A percentile compares a stretch with the other conserved stretches of the same genome.
Conservation (phyloP, 768 basidiomycete species). For the Lactarius trivialis region DNA sequence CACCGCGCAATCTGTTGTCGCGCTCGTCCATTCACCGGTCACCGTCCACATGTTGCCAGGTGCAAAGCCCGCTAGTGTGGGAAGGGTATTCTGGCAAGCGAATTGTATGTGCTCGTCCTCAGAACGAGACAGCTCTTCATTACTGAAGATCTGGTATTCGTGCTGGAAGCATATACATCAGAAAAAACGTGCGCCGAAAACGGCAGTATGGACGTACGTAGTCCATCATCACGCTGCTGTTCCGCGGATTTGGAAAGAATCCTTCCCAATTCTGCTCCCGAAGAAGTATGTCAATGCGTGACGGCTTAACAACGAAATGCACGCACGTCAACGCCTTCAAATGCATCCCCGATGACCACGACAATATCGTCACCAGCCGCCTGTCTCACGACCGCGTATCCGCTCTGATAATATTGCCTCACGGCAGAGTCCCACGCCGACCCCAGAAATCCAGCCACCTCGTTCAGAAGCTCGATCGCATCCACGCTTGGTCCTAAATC, state of each 20-base stretch:
- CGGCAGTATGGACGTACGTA: constrained; percentile 37
- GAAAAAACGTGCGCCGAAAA: background rate
- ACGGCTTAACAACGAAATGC: background rate
- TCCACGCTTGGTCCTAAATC: constrained; percentile 52
- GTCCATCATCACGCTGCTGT: constrained; percentile 60
- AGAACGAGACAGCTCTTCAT: constrained; percentile 46
- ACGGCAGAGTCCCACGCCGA: constrained; percentile 38
- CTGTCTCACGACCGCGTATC: constrained; percentile 51
- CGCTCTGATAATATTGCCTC: constrained; percentile 51
- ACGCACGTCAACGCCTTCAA: constrained; percentile 49
- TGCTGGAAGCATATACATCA: constrained; percentile 36
- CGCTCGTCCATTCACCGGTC: constrained; percentile 75
- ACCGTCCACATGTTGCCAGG: constrained; percentile 62
- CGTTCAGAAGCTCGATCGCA: constrained; percentile 64
- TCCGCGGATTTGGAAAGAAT: constrained; percentile 48
- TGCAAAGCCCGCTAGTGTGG: constrained; percentile 41
- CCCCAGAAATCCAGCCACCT: constrained; percentile 51
- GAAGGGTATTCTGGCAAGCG: constrained; percentile 44
- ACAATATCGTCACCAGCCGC: constrained; percentile 42
- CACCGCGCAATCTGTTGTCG: constrained; percentile 65
- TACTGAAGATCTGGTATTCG: constrained; percentile 69
- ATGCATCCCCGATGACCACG: constrained; percentile 70
- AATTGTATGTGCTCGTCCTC: constrained; percentile 55
- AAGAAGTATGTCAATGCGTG: background rate
- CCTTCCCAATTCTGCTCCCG: constrained; percentile 46